phyloP scores from a whole-genome alignment of 768 basidiomycete genomes.

The Chlorophyllum brunneum region DNA sequence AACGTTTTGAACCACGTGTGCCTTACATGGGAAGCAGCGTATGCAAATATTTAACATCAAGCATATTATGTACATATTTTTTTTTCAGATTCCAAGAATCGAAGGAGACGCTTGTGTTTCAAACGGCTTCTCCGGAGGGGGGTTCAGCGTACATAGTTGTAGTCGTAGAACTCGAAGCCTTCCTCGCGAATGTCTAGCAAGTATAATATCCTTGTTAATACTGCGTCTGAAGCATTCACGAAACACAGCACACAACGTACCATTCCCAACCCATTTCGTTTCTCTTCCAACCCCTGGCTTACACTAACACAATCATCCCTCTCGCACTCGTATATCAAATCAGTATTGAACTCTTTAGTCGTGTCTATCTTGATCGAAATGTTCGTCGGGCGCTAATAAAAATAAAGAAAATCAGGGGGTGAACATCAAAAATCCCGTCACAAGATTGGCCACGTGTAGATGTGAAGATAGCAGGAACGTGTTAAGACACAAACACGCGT shows the following conservation, averaged over 20 bases:
- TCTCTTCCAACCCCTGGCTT: slow-evolving; percentile 1
- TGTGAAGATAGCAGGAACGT: no score
- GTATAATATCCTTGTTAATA: not conserved
- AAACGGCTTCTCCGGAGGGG: not conserved
- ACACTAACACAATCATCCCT: slow-evolving; percentile 16
- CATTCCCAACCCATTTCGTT: slow-evolving; percentile 6
- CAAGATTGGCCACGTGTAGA: not conserved
- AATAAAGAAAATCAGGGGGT: not conserved
- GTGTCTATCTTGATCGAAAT: slow-evolving; percentile 56
- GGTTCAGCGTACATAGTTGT: slow-evolving; percentile 5
- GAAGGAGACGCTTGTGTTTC: not conserved
- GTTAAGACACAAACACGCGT: no score
- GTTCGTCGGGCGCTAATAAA: slow-evolving; percentile 35
- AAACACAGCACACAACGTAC: not conserved
- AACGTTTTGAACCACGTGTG: no score
- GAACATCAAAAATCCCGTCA: no score
- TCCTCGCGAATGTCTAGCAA: slow-evolving; percentile 7
- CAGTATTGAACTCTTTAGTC: slow-evolving; percentile 44
- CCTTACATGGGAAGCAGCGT: no score
- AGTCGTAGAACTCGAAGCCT: slow-evolving; percentile 1
- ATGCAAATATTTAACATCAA: no score
- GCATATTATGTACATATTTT: not conserved
- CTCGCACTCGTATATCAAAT: slow-evolving; percentile 32
- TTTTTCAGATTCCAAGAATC: not conserved
- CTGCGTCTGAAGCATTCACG: not conserved